Conservation (phyloP, 495 filamentous ascomycete species). For the Annulohypoxylon moriforme region DNA sequence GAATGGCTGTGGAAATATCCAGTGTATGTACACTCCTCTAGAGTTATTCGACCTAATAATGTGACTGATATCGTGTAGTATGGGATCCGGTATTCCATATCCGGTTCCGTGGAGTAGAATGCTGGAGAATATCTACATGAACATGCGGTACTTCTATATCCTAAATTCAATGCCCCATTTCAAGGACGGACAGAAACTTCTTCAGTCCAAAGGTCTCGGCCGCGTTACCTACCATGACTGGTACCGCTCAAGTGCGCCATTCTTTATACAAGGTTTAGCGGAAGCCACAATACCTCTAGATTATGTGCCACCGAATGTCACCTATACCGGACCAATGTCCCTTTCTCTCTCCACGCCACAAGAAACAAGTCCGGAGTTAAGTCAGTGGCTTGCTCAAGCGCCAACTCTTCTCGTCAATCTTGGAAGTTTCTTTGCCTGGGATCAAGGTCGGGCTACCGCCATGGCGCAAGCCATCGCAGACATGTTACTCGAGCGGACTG, state of each 20-base stretch:
- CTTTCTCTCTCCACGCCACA: slow-evolving; percentile 50
- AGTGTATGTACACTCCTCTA: slow-evolving; percentile 23
- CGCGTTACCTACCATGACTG: slow-evolving; percentile 19
- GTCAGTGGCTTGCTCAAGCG: slow-evolving; percentile 55
- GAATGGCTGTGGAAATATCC: slow-evolving; percentile 48
- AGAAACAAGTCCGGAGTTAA: slow-evolving; percentile 56
- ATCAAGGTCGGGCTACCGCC: slow-evolving; percentile 46
- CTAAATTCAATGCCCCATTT: slow-evolving; percentile 27
- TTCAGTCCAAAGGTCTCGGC: slow-evolving; percentile 29
- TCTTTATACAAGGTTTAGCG: slow-evolving; percentile 42
- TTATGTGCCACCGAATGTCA: slow-evolving; percentile 58
- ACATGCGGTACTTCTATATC: slow-evolving; percentile 26
- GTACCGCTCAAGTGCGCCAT: slow-evolving; percentile 23
- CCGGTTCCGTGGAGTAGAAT: slow-evolving; percentile 60
- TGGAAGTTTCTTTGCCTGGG: slow-evolving; percentile 53
- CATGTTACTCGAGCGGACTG: slow-evolving; percentile 45
- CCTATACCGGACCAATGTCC: slow-evolving; percentile 58
- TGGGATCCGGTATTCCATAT: slow-evolving; percentile 62
- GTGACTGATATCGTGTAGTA: not conserved
- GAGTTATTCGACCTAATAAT: not conserved
- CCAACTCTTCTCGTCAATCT: slow-evolving; percentile 64
- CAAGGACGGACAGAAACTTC: slow-evolving; percentile 11
- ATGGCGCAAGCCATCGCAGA: slow-evolving; percentile 55
- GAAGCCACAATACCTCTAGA: slow-evolving; percentile 53
- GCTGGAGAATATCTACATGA: slow-evolving; percentile 58